Evolutionary conservation across 2,329 filamentous ascomycete species (phyloP), one percentile per base, ranked within the genome.

Genomic region (Xylariomycetidae sp.): DNA sequence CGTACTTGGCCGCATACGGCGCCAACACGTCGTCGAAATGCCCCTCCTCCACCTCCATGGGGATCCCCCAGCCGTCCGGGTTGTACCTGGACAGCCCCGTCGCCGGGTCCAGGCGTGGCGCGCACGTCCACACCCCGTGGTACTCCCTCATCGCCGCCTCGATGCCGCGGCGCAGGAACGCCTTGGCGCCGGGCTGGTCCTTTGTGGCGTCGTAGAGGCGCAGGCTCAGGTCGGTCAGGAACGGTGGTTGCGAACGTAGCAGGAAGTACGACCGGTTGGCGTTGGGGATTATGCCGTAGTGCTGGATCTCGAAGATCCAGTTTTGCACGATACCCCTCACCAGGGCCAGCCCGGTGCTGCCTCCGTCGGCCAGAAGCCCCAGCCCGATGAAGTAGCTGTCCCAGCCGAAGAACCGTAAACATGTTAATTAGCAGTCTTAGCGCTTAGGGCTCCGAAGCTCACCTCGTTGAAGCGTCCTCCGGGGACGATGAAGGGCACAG

Each of bases 361-460:
- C n/a, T n/a, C 31, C 20, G n/a, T 30, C 20, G 6, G 12, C 13
- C 10, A 38, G 20, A 9, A 34, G 30, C 2, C 35, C 35, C 2
- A 38, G 25, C 8, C 35, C 35, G 19, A 34, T 38, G 31, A 34
- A 33, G 31, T 38, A 38, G 20, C 30, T 33, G 26, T 38, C 35
- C 35, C 35, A 33, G 13, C 35, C 35, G 25, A 38, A 38, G 17
- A 33, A 38, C 14, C n/a, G n/a, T n/a, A n/a, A n/a, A n/a, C n/a
- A n/a, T n/a, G n/a, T n/a, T n/a, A n/a, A n/a, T n/a, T n/a, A n/a
- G n/a, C n/a, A n/a, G n/a, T n/a, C n/a, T n/a, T n/a, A n/a, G n/a
- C n/a, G n/a, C n/a, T n/a, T n/a, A n/a, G n/a, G n/a, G n/a, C n/a
- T n/a, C n/a, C n/a, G n/a, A n/a, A n/a, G n/a, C n/a, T n/a, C n/a